phyloP scores from a whole-genome alignment of 148 eudicot genomes.

The Vaccinium myrtillus region DNA sequence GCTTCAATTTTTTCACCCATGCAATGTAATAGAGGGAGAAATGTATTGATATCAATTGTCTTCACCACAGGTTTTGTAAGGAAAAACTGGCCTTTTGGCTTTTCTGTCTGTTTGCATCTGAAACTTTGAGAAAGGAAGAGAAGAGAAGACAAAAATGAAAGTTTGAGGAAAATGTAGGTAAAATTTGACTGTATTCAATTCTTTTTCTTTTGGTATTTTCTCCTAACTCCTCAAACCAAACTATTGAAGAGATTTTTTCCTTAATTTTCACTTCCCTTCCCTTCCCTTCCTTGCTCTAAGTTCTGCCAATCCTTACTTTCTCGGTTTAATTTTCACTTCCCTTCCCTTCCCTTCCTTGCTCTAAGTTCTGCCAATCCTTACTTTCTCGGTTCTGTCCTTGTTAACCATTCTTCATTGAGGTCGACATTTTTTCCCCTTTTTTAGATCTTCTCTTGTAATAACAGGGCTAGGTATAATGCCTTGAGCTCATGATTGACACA shows the following conservation, averaged over 20 bases:
- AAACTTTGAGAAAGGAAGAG: neutral
- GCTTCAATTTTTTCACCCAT: neutral
- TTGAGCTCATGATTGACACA: neutral
- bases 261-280: neutral
- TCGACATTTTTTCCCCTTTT: neutral
- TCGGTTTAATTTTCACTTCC: neutral
- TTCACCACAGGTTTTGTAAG: neutral
- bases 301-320: neutral
- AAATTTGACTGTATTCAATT: neutral
- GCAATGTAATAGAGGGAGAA: neutral
- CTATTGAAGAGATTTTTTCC: neutral
- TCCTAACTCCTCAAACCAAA: neutral
- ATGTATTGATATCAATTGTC: slow-evolving; percentile 5
- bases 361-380: neutral
- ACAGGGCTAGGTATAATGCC: neutral
- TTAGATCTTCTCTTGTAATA: neutral
- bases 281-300: neutral
- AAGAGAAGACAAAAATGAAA: neutral
- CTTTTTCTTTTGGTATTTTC: neutral
- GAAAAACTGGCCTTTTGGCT: neutral
- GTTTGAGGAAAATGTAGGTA: neutral
- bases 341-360: neutral
- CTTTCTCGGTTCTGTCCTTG: neutral
- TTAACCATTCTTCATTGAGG: neutral
- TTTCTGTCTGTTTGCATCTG: neutral